Conservation (phyloP, 352 stramenopile species). For the Pythium aquatile region DNA sequence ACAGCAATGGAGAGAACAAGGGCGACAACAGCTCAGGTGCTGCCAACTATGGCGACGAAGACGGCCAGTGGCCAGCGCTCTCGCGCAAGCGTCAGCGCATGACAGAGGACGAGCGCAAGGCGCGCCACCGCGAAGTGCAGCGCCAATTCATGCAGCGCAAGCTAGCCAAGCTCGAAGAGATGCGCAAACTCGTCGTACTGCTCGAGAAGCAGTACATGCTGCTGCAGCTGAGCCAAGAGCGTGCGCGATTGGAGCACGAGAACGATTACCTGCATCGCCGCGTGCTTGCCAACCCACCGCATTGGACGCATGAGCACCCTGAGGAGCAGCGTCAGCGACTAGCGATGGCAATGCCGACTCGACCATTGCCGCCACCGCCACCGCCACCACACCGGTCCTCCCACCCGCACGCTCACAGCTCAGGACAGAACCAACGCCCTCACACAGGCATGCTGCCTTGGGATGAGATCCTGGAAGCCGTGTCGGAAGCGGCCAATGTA, state of each 20-base stretch:
- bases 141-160: slow-evolving; percentile 30
- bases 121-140: slow-evolving; percentile 26
- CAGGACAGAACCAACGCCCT: slow-evolving; percentile 3
- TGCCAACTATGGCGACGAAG: slow-evolving; percentile 1
- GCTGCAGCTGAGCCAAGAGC: slow-evolving; percentile 21
- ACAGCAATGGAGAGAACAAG: neutral
- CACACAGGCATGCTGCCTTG: slow-evolving; percentile 20
- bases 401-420: slow-evolving; percentile 1
- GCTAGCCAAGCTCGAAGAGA: slow-evolving; percentile 26
- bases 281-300: slow-evolving; percentile 9
- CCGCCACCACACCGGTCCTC: neutral
- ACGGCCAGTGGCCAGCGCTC: slow-evolving; percentile 18
- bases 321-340: slow-evolving; percentile 14
- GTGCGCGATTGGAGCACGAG: slow-evolving; percentile 22
- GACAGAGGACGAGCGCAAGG: slow-evolving; percentile 24
- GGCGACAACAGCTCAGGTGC: slow-evolving; percentile 1
- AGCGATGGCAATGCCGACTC: neutral
- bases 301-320: slow-evolving; percentile 18
- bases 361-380: neutral
- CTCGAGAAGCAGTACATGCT: slow-evolving; percentile 26
- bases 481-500: slow-evolving; percentile 20
- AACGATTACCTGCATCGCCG: slow-evolving; percentile 18
- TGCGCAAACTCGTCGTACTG: slow-evolving; percentile 23
- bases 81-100: slow-evolving; percentile 23
- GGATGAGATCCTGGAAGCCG: slow-evolving; percentile 27